Base-by-base conservation (phyloP, 768 basidiomycete species). In the Psilocybe cyanescens region DNA sequence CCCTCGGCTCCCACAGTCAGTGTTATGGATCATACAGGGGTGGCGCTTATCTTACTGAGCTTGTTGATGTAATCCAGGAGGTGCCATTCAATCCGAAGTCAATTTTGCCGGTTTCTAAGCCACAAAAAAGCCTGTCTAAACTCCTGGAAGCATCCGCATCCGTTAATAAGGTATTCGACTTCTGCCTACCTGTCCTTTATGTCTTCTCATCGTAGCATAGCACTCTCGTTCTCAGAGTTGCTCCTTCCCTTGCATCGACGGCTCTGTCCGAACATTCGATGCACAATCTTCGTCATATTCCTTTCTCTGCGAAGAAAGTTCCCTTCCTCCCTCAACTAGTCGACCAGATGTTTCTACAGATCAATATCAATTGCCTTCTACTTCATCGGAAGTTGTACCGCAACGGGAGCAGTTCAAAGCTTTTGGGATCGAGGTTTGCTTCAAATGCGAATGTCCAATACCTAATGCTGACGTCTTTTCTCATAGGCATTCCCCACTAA, bases 401-500 rank as follows among this genome's bases (percentile, higher is more conserved):
- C 41, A 14, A 1, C 48, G 47, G 14, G 54, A 62, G 19, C 62
- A 66, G 24, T 72, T 74, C 49, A 61, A 28, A 49, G 70, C 69
- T 3, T 70, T 65, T 37, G 70, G 69, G 47, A 67, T 72, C 29
- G 67, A 68, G 63, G 70, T 71, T 17, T 17, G 68, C 41, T 3
- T 30, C 28, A 16, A 41, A 44, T 17, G 14, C 24, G 24, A 12
- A 46, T 24, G 17, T 35, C 51, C 16, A 14, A 33, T 31, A 19
- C 35, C 45, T 52, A 17, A 50, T 37, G 35, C 12, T 59, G 17
- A 45, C 37, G 48, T 35, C 31, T 11, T 24, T 9, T 29, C 8
- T 39, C 37, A 3, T 46, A 80, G 76, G 72, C 75, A 7, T 65
- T 65, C 46, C 71, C 62, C 6, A 79, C 78, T 0, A 60, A 51